These are phyloP conservation scores for Paspalum vaginatum DNA, from an alignment of 176 grass and related monocot species.

Conservation along the genomic window DNA sequence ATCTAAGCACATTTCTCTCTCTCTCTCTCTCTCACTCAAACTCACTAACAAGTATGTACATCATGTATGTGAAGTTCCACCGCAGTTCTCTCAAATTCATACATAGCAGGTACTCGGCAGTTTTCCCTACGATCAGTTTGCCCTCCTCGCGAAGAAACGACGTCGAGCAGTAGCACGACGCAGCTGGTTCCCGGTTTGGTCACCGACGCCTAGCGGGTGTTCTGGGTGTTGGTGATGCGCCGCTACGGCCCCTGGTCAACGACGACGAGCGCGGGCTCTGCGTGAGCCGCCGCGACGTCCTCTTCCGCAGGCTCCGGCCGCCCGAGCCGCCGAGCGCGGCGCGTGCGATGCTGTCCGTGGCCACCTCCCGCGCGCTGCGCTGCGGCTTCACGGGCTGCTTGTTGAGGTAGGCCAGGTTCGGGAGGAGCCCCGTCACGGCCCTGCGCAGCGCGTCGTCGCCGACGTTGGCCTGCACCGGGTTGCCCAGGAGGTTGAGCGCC, in stretches of 20 bases:
- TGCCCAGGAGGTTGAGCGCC: constrained; percentile 88
- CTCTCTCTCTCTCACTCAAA: no score
- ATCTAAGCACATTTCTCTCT: neutral
- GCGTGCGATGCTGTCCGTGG: constrained; percentile 67
- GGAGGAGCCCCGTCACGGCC: constrained; percentile 69
- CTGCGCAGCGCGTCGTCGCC: constrained; percentile 90
- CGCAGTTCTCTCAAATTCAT: no score
- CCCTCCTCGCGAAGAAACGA: no score
- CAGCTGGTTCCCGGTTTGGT: neutral
- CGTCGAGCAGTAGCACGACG: neutral
- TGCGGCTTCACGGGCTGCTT: constrained; percentile 86
- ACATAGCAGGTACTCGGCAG: no score
- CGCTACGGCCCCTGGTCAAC: neutral
- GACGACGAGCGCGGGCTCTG: constrained; percentile 42
- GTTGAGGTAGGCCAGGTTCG: constrained; percentile 80
- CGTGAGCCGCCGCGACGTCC: constrained; percentile 38
- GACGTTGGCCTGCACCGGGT: constrained; percentile 88
- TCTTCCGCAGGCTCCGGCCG: constrained; percentile 36
- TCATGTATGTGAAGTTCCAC: no score
- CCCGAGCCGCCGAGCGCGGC: constrained; percentile 67
- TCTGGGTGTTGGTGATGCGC: neutral
- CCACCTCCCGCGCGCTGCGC: constrained; percentile 59
- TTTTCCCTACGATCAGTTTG: no score
- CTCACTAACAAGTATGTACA: no score
- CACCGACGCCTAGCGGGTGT: neutral